phyloP scores from a whole-genome alignment of 371 early-diverging fungal genomes.

The Rhizopus microsporus region DNA sequence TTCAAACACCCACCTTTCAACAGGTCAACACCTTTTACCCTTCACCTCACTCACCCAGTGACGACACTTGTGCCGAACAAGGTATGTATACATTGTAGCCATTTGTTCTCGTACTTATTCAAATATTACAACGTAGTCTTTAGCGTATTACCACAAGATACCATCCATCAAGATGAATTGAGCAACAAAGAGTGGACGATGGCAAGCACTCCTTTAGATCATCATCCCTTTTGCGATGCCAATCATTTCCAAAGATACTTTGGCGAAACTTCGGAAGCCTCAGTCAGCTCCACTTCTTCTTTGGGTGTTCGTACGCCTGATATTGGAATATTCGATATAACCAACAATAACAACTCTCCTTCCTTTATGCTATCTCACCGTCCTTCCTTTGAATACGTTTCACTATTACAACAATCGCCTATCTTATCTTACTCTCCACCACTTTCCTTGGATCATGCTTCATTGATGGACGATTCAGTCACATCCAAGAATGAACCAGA shows the following conservation, averaged over 20 bases:
- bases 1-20: conserved; percentile 8
- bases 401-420: not conserved
- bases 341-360: conserved; percentile 3
- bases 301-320: conserved; percentile 28
- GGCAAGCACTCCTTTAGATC: conserved; percentile 6
- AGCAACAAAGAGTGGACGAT: not conserved
- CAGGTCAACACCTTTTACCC: conserved; percentile 11
- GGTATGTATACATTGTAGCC: conserved; percentile 2
- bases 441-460: not conserved
- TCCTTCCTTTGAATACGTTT: conserved; percentile 5
- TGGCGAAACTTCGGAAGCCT: not conserved
- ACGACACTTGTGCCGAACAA: conserved; percentile 8
- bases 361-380: conserved; percentile 6
- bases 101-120: not conserved
- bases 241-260: not conserved
- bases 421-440: not conserved
- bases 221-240: not conserved
- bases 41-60: conserved; percentile 8
- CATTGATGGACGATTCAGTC: not conserved
- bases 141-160: not conserved
- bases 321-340: conserved; percentile 15
- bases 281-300: conserved; percentile 20
- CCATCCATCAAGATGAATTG: not conserved
- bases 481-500: too few species aligned
- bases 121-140: not conserved